Evolutionary conservation across 352 stramenopile genomes (phyloP), one percentile per base, ranked within the genome.

Genomic region (Phytopythium boreale): DNA sequence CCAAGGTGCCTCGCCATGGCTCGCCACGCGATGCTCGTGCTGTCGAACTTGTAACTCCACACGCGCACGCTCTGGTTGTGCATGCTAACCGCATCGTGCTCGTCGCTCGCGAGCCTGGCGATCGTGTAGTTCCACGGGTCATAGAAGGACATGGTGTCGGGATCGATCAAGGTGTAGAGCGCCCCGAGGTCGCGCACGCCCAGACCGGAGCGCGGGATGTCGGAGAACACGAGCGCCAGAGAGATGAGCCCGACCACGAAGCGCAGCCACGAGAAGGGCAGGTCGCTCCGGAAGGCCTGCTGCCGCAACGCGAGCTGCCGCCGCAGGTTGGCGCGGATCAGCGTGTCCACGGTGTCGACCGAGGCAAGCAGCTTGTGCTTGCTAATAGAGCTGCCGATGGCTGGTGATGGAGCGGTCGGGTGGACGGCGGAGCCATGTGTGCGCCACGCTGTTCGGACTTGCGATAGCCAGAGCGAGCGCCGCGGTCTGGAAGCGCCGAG

Each of bases 11-110:
- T 43, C 19, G 62, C 69, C 56, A 81, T 73, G 9, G 71, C 68
- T 0, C 71, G 65, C 63, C 64, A 75, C 0, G 47, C 58, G 24
- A 79, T 67, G 0, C 65, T 78, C 24, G 71, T 77, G 10, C 70
- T 77, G 43, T 81, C 74, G 12, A 65, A 76, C 49, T 77, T 77
- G 70, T 80, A 80, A 26, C 52, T 76, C 73, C 67, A 76, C 1
- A 72, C 62, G 7, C 60, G 58, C 10, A 62, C 62, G 2, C 59
- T 76, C 31, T 58, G 51, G 51, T 43, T 58, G 1, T 57, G 46
- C 34, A 36, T 69, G 1, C 20, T 15, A 7, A 67, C 52, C 57
- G 67, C 59, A 11, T 56, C 50, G 11, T 61, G 62, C 19, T 72
- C 9, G 56, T 39, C 31, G 51, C 41, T 51, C 67, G 62, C 26